phyloP scores from a whole-genome alignment of 805 yeast genomes.

The Yamadazyma laniorum region DNA sequence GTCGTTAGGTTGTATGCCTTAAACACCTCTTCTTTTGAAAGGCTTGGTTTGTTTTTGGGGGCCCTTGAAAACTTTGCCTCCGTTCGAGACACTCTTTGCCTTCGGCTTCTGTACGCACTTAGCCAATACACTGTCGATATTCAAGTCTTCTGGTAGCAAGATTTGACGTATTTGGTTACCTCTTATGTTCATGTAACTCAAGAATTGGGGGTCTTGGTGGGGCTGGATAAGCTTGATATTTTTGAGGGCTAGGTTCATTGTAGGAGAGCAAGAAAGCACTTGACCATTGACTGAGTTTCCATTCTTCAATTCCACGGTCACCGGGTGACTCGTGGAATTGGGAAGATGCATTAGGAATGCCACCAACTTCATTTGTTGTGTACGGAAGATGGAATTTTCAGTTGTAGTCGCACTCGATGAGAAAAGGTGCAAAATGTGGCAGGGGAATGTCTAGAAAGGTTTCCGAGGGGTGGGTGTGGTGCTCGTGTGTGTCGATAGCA shows the following conservation, averaged over 20 bases:
- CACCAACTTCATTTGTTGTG: conserved; percentile 64
- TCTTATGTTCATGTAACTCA: conserved; percentile 80
- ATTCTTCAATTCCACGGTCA: conserved; percentile 87
- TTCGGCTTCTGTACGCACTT: conserved; percentile 33
- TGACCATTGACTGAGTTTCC: conserved; percentile 88
- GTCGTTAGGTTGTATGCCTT: too few species aligned
- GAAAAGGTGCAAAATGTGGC: too few species aligned
- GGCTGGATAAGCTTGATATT: conserved; percentile 77
- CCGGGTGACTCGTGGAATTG: conserved; percentile 66
- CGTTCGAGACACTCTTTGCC: conserved; percentile 1
- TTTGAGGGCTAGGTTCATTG: conserved; percentile 83
- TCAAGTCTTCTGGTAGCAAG: conserved; percentile 80
- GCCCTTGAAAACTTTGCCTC: background rate
- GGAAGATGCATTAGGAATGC: conserved; percentile 78
- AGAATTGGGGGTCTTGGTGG: conserved; percentile 62
- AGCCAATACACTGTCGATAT: conserved; percentile 61
- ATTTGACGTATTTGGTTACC: conserved; percentile 88
- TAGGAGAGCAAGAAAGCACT: conserved; percentile 78
- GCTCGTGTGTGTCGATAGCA: too few species aligned
- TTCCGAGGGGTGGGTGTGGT: too few species aligned
- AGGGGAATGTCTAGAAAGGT: too few species aligned
- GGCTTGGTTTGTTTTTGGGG: background rate
- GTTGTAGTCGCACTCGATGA: background rate
- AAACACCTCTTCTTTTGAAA: conserved; percentile 9
- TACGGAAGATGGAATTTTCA: background rate